Base-by-base conservation (phyloP, 805 yeast genomes). In the Candida pini region DNA sequence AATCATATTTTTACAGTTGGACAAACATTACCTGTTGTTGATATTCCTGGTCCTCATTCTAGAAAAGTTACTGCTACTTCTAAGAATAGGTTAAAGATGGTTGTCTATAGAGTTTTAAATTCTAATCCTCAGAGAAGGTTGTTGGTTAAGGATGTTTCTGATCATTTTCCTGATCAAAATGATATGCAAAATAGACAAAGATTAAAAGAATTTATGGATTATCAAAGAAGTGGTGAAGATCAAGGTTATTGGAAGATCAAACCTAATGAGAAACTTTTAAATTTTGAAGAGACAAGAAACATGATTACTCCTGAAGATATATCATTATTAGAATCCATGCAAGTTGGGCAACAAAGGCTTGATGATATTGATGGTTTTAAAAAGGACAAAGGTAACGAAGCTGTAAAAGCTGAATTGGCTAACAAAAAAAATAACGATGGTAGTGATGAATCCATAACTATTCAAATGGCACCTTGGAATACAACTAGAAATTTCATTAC, bases 161-260 rank as follows among this genome's bases (percentile, higher is more conserved):
- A 74, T 33, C 97, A 90, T 64, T 92, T 92, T 54, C 97, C 98
- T 0, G 97, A 88, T 47, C 97, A 89, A 58, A 89, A 84, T 52
- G 97, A 92, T 53, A 89, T 90, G 86, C 98, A 92, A 57, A 90
- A 87, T 54, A 73, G 98, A 49, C 97, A 90, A 62, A 71, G 96
- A 42, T 69, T 92, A 37, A 92, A 92, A 58, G 98, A 92, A 62
- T 92, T 92, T 49, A 92, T 92, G 98, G 97, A 89, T 51, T 92
- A 85, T 51, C 97, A 90, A 62, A 70, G 97, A 48, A 78, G 81
- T 25, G 97, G 97, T 9, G 86, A 81, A 6, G 97, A 89, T 58
- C 96, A 88, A 48, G 96, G 97, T 1, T 83, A 66, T 51, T 92
- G 98, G 98, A 90, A 88, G 52, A 68, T 92, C 38, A 86, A 86